Conservation (phyloP, 169 alveolate genomes). For the Plasmodium gonderi region DNA sequence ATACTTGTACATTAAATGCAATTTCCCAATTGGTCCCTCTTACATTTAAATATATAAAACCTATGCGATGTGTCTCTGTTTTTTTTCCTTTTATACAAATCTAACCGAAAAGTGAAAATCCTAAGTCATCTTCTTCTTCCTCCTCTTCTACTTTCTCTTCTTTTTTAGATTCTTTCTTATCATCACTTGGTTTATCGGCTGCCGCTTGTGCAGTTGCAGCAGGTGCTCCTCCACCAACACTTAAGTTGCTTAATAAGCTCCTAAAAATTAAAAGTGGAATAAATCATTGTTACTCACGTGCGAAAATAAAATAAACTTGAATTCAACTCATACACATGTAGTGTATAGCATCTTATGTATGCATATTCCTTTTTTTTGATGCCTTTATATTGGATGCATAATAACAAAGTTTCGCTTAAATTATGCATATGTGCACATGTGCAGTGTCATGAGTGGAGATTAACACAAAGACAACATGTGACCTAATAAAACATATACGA, state of each 20-base stretch:
- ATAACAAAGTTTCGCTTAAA: background rate
- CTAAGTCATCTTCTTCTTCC: constrained; percentile 79
- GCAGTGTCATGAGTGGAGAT: constrained; percentile 78
- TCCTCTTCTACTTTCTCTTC: constrained; percentile 80
- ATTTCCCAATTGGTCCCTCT: background rate
- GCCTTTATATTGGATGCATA: background rate
- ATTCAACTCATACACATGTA: background rate
- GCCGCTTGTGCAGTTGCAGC: constrained; percentile 72
- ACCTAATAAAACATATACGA: background rate
- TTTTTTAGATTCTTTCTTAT: constrained; percentile 71
- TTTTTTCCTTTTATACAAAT: constrained; percentile 8
- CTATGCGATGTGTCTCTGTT: background rate
- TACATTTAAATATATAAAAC: background rate
- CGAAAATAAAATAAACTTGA: background rate
- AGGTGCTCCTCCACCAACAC: constrained; percentile 84
- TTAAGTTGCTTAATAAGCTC: constrained; percentile 72
- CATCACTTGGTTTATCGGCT: constrained; percentile 60
- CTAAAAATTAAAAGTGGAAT: constrained; percentile 7
- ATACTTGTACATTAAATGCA: background rate
- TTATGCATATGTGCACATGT: background rate
- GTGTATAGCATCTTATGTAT: background rate
- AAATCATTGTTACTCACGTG: too few species aligned
- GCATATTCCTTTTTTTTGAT: background rate
- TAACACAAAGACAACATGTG: constrained; percentile 23
- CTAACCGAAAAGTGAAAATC: constrained; percentile 77